Base-by-base conservation (phyloP, 1,284 basidiomycete genomes). In the Melanopsichium pennsylvanicum region DNA sequence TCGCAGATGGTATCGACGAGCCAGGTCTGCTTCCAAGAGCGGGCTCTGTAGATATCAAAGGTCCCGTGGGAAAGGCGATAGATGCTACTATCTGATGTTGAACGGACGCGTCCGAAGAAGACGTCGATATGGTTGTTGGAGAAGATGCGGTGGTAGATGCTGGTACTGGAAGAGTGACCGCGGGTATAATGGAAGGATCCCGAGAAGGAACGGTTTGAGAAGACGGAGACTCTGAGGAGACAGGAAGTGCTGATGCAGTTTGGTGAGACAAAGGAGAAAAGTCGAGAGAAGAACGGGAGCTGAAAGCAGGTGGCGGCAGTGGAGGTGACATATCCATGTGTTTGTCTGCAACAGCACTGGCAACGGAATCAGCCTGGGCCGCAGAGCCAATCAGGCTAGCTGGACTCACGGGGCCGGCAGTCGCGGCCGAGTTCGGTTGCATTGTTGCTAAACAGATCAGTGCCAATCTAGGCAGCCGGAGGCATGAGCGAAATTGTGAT, bases 11-110 rank as follows among this genome's bases (percentile, higher is more conserved):
- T 15, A 59, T 25, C 2, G 55, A 26, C 7, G 52, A 63, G 11
- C 36, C 22, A n/a, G 60, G 41, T 10, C 18, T 9, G n/a, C 27
- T 55, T 25, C 22, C 39, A 15, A 39, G 34, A 4, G 27, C 25
- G 21, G 50, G 23, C 2, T 40, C 38, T 12, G 25, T 8, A 8
- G 36, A 37, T 4, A 55, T 32, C 8, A 38, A 31, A 10, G 54
- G 31, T 16, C 31, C 32, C 13, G 55, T 32, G 5, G 55, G 62
- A 27, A 50, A 47, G 31, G 43, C 47, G 42, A 51, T 51, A 34
- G 51, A 23, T 4, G 36, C 45, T 15, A 37, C 19, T 16, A 40
- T 27, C 23, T 15, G 43, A 43, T 62, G 50, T 34, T 48, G 23
- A 9, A 43, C 31, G 16, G 56, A 18, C 31, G 44, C 9, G n/a